Base-by-base conservation (phyloP, 2,329 filamentous ascomycete species). In the Hymenoscyphus fraxineus region DNA sequence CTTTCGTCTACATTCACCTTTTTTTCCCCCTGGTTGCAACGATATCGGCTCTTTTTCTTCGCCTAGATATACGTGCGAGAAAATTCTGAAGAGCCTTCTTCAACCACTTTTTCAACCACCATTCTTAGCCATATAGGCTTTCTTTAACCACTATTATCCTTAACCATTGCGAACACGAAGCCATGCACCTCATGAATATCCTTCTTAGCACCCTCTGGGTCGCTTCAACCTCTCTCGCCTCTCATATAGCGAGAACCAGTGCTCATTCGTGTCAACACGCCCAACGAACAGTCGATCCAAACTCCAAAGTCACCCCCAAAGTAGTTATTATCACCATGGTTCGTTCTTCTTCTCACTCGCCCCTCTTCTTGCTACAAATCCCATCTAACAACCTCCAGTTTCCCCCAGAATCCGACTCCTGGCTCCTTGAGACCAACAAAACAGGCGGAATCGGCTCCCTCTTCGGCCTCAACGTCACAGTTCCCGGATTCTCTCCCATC, bases 401-500 rank as follows among this genome's bases (percentile, higher is more conserved):
- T 31, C 55, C 61, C 3, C 57, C 55, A 5, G 61, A 63, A 59
- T 57, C 61, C n/a, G 41, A 59, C 15, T 7, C 56, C 5, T 63
- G 61, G 61, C 56, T 59, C 31, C 3, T 41, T 1, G 32, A 44
- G 2, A n/a, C 54, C 38, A 15, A n/a, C 3, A 38, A 79, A 78
- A 68, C 74, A 27, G 81, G 82, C 13, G 80, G 80, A 19, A 76
- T 82, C 27, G 77, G 77, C 16, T 83, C 81, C n/a, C 70, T 83
- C 41, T 81, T 82, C 57, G 79, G 79, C 40, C 76, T 80, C 38
- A 84, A 85, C 67, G 77, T 88, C 70, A 80, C 83, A 2, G 73
- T 85, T 0, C 82, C 85, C 0, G 87, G 87, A 0, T 78, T 89
- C 6, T 89, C 86, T 0, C 85, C 87, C 70, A 31, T 65, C 12